Conservation (phyloP, 345 rosid species). For the Clausena lansium region DNA sequence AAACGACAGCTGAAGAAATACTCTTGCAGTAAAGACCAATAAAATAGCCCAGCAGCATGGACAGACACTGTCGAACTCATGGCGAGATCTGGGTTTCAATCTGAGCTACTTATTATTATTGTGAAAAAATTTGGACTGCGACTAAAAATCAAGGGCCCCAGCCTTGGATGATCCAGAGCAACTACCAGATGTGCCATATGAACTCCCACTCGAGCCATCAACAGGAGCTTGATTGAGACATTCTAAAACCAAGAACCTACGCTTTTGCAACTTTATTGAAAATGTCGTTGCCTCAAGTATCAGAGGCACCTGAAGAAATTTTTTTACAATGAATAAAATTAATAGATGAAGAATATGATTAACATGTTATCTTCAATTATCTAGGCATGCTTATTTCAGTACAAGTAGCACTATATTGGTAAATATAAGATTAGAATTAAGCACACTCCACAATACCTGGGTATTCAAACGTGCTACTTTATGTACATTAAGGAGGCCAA, state of each 20-base stretch:
- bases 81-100: not conserved
- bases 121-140: constrained; percentile 9
- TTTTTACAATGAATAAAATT: not conserved
- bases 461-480: constrained; percentile 76
- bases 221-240: constrained; percentile 94
- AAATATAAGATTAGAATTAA: not conserved
- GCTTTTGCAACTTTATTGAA: constrained; percentile 79
- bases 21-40: not conserved
- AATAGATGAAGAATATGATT: not conserved
- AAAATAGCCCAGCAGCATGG: not conserved
- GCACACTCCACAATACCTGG: constrained; percentile 47
- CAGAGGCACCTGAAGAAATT: constrained; percentile 60
- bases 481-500: constrained; percentile 84
- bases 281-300: constrained; percentile 82
- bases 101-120: not conserved
- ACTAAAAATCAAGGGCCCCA: constrained; percentile 68
- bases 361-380: not conserved
- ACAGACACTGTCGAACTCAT: not conserved
- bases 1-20: not conserved
- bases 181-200: constrained; percentile 68
- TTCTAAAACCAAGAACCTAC: constrained; percentile 74
- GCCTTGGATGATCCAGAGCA: constrained; percentile 62
- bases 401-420: not conserved
- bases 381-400: not conserved
- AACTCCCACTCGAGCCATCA: constrained; percentile 84